Base-by-base conservation (phyloP, 1,139 yeast species). In the Scheffersomyces cryptocercus region DNA sequence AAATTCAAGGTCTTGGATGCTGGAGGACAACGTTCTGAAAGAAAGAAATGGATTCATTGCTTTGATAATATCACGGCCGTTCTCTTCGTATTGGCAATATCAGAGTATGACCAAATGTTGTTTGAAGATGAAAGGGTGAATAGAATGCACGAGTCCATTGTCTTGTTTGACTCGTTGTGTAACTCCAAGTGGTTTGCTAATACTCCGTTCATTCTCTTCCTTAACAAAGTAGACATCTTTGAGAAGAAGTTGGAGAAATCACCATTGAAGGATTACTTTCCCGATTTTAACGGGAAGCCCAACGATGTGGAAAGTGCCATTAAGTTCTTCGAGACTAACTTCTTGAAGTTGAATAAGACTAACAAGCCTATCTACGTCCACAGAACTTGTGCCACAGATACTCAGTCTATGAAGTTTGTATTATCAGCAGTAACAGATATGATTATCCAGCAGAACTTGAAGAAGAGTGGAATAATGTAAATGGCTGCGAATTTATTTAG, bases 1-100 rank as follows among this genome's bases (percentile, higher is more conserved):
- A 82, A 76, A 48, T 84, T 91, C 58, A 83, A 82, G 55, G 88
- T 95, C 38, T 72, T 90, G 44, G 99, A 93, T 69, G 98, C 97
- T 5, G 99, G 99, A 39, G 99, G 99, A 2, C 99, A 93, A 67
- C 74, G 99, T 46, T 82, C 91, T 35, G 99, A 93, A 65, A 78
- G 99, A 45, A 83, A 85, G 53, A 93, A 93, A 62, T 93, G 99
- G 99, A 88, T 93, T 48, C 97, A 91, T 62, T 88, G 96, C 59
- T 93, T 95, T 65, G 95, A 91, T 58, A 89, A 88, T 51, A 90
- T 93, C 44, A 87, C 96, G 0, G 89, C 96, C 1, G 85, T 95
- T 1, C 65, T 93, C 32, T 93, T 90, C 65, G 97, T 93, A n/a
- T 79, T 88, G 26, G 97, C 98, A 0, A 83, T 90, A 30, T 83